Evolutionary conservation across 192 early-diverging fungal genomes (phyloP).

Genomic region (Coemansia sp.): DNA sequence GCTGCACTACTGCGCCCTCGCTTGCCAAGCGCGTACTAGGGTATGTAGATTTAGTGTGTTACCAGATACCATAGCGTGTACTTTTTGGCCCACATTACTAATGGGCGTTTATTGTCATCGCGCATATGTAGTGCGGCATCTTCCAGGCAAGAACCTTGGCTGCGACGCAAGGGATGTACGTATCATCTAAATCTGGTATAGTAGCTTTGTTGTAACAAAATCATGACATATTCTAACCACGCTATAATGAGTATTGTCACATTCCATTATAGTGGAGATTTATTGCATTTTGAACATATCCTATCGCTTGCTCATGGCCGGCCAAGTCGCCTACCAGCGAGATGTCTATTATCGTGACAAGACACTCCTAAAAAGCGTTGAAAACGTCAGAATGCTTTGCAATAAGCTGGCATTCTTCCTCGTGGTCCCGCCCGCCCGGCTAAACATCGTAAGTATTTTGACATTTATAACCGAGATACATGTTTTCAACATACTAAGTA

Average conservation of each 20-base stretch:
- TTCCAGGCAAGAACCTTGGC: background rate
- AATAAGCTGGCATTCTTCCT: slow-evolving; percentile 29
- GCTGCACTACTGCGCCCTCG: background rate
- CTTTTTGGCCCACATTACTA: background rate
- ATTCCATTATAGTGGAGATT: slow-evolving; percentile 22
- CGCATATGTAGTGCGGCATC: background rate
- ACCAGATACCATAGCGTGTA: too few species aligned
- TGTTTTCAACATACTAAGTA: too few species aligned
- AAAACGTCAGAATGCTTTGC: slow-evolving; percentile 42
- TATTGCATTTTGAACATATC: slow-evolving; percentile 22
- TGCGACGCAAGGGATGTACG: slow-evolving; percentile 19
- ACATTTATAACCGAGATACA: background rate
- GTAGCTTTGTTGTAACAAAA: background rate
- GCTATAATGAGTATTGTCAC: background rate
- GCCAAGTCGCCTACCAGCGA: slow-evolving; percentile 47
- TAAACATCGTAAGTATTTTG: slow-evolving; percentile 33
- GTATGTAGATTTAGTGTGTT: background rate
- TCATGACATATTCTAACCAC: background rate
- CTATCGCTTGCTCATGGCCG: slow-evolving; percentile 17
- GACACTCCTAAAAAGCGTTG: slow-evolving; percentile 28
- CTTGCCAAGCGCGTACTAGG: slow-evolving; percentile 1
- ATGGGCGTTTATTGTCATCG: background rate
- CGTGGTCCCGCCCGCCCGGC: slow-evolving; percentile 19
- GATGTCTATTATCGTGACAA: slow-evolving; percentile 46
- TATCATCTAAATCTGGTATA: background rate